These are phyloP conservation scores for Oryza glumipatula DNA, from an alignment of 176 grass and related monocot species.

Conservation along the genomic window DNA sequence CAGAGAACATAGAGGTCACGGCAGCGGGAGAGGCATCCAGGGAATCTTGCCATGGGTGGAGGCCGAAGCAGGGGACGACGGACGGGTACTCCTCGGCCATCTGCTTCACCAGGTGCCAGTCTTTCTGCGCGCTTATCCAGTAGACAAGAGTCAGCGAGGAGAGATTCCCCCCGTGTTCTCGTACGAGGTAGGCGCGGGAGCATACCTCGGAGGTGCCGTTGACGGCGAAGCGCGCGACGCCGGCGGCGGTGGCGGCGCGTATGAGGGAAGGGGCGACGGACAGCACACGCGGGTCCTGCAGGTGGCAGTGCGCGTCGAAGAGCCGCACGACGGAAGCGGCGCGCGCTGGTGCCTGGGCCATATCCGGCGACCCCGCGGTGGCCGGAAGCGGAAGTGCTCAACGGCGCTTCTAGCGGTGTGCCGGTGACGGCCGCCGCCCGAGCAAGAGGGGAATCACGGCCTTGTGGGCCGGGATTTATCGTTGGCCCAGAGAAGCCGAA, in stretches of 20 bases:
- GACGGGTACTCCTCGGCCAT: constrained; percentile 72
- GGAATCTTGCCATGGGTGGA: constrained; percentile 71
- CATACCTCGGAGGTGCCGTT: constrained; percentile 78
- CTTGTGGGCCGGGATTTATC: background rate
- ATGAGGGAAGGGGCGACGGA: constrained; percentile 59
- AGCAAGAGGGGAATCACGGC: background rate
- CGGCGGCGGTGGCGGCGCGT: constrained; percentile 58
- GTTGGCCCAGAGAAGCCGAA: background rate
- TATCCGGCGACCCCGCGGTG: background rate
- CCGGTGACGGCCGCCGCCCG: background rate
- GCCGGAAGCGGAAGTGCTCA: too few relatives aligned
- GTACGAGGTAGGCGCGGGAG: background rate
- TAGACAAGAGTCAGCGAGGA: background rate
- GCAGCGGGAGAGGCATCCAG: background rate
- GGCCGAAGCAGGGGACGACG: constrained; percentile 80
- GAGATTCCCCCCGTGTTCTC: background rate
- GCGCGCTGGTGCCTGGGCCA: constrained; percentile 37
- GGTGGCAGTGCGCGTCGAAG: constrained; percentile 95
- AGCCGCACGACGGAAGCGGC: constrained; percentile 45
- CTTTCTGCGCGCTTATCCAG: constrained; percentile 45
- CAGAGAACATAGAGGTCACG: background rate
- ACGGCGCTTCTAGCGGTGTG: background rate
- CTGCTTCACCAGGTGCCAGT: constrained; percentile 81
- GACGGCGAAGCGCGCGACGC: constrained; percentile 70
- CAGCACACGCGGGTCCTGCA: constrained; percentile 73